Evolutionary conservation across 2,329 filamentous ascomycete species (phyloP).

Genomic region (Graphiopsis chlorocephala): DNA sequence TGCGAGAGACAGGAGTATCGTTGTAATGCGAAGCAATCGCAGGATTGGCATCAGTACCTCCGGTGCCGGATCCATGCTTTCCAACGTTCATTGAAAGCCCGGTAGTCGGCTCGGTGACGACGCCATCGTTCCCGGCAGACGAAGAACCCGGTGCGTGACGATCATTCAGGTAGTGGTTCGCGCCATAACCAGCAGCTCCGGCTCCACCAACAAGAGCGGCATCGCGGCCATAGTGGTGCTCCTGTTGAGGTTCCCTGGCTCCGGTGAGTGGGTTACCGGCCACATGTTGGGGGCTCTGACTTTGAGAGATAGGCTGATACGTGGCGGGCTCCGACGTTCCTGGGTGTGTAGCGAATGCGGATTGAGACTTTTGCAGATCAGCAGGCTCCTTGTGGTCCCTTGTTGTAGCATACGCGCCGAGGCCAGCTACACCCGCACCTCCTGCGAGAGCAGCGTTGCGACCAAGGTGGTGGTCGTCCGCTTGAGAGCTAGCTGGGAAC

Average conservation of each 20-base stretch:
- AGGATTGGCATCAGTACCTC: constrained; percentile 36
- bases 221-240: constrained; percentile 24
- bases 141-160: neutral
- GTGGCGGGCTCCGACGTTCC: neutral
- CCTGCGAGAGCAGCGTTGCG: constrained; percentile 34
- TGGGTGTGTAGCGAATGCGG: neutral
- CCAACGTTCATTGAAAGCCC: constrained; percentile 41
- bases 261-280: constrained; percentile 1
- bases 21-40: neutral
- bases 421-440: constrained; percentile 30
- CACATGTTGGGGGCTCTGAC: neutral
- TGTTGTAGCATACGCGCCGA: constrained; percentile 19
- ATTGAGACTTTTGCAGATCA: neutral
- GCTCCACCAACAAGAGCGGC: constrained; percentile 29
- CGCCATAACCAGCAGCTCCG: constrained; percentile 26
- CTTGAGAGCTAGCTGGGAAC: neutral
- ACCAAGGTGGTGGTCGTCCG: constrained; percentile 29
- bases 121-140: neutral
- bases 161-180: constrained; percentile 1
- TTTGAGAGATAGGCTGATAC: neutral
- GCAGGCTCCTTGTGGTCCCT: constrained; percentile 14
- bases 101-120: constrained; percentile 26
- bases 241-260: constrained; percentile 1
- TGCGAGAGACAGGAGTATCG: neutral
- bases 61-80: constrained; percentile 38